Evolutionary conservation across 2,329 filamentous ascomycete genomes (phyloP).

Genomic region (Phyllosticta ampelicida): DNA sequence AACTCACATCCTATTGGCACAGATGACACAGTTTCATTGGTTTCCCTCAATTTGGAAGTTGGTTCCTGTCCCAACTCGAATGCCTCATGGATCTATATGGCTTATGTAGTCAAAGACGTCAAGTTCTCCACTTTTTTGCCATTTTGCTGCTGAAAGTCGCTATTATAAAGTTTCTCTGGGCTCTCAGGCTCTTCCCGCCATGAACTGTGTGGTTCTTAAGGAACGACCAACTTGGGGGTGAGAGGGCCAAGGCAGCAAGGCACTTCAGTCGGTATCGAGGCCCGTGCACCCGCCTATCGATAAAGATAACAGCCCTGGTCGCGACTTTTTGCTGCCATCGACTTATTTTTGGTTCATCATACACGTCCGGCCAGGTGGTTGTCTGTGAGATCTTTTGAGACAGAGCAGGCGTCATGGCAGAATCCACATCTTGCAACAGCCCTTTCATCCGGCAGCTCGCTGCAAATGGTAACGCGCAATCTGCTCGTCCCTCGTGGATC

Average conservation of each 20-base stretch:
- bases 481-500: neutral
- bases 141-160: too few species aligned
- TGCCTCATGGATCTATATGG: too few species aligned
- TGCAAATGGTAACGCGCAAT: conserved; percentile 4
- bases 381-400: neutral
- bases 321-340: neutral
- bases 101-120: too few species aligned
- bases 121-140: too few species aligned
- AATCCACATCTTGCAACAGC: conserved; percentile 2
- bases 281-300: neutral
- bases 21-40: neutral
- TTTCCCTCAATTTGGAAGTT: neutral
- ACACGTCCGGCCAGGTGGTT: neutral
- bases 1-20: neutral
- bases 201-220: too few species aligned
- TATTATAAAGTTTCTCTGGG: too few species aligned
- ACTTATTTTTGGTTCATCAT: neutral
- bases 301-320: neutral
- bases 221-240: too few species aligned
- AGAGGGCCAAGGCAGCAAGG: neutral
- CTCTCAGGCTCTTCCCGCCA: too few species aligned
- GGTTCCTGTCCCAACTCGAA: too few species aligned
- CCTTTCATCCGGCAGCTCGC: conserved; percentile 9
- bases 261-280: too few species aligned
- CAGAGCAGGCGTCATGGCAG: conserved; percentile 12